phyloP scores from a whole-genome alignment of 2,329 filamentous ascomycete species.

The Chaetomium sp. region DNA sequence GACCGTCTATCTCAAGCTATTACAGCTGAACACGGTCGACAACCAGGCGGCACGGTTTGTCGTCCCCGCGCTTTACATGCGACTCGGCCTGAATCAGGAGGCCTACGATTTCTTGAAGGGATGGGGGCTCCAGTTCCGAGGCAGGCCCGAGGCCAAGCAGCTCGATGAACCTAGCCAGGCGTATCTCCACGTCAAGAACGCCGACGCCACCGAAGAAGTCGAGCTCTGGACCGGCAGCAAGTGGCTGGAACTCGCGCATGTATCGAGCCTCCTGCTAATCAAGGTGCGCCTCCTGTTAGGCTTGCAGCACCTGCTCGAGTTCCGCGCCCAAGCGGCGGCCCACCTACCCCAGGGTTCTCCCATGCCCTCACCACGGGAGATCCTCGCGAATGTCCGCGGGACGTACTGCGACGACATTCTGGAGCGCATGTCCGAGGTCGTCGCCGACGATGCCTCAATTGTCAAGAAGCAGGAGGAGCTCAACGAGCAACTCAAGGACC shows the following conservation, averaged over 20 bases:
- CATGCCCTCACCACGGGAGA: not conserved
- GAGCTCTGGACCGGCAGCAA: slow-evolving; percentile 17
- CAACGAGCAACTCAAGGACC: not conserved
- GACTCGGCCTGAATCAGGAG: slow-evolving; percentile 54
- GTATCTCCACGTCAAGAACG: slow-evolving; percentile 42
- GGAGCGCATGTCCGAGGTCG: not conserved
- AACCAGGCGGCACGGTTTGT: slow-evolving; percentile 47
- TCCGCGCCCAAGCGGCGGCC: not conserved
- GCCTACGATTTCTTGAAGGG: slow-evolving; percentile 52
- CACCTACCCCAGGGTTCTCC: not conserved
- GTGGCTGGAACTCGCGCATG: not conserved
- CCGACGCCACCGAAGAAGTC: slow-evolving; percentile 45
- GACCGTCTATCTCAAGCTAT: slow-evolving; percentile 47
- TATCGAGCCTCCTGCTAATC: slow-evolving; percentile 12
- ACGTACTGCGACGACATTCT: slow-evolving; percentile 4
- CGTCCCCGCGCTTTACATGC: slow-evolving; percentile 47
- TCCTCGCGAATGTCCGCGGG: not conserved
- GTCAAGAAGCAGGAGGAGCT: not conserved
- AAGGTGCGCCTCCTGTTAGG: slow-evolving; percentile 20
- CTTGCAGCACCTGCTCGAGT: not conserved
- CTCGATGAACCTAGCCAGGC: slow-evolving; percentile 37
- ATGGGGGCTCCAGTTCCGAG: slow-evolving; percentile 40
- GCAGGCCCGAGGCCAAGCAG: slow-evolving; percentile 44
- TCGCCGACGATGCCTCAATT: not conserved
- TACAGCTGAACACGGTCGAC: slow-evolving; percentile 49